phyloP scores from a whole-genome alignment of 2,329 filamentous ascomycete species.

The Colletotrichum truncatum region DNA sequence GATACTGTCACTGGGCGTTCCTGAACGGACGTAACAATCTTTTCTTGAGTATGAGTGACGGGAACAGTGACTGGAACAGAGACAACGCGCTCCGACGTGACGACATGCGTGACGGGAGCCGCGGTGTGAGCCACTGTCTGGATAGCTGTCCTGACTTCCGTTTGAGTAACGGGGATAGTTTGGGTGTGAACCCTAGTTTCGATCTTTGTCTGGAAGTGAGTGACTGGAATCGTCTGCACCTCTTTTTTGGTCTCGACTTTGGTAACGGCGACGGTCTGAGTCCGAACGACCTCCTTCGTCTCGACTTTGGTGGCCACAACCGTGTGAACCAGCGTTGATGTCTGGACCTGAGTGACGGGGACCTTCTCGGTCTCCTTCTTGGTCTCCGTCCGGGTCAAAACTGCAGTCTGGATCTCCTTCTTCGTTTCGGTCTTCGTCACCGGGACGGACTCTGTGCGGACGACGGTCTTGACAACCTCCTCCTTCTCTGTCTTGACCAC shows the following conservation, averaged over 20 bases:
- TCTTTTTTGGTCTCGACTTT: background rate
- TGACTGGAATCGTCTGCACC: conserved; percentile 7
- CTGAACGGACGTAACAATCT: conserved; percentile 1
- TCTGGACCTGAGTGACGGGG: background rate
- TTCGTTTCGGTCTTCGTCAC: conserved; percentile 12
- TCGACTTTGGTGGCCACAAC: background rate
- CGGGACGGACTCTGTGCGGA: background rate
- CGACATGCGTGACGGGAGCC: conserved; percentile 12
- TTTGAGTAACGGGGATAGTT: conserved; percentile 6
- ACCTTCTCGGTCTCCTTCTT: conserved; percentile 2
- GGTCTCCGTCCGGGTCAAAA: background rate
- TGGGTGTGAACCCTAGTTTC: background rate
- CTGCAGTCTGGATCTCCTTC: background rate
- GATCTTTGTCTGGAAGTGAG: background rate
- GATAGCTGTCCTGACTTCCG: background rate
- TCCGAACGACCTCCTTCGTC: conserved; percentile 9
- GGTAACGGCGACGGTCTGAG: background rate
- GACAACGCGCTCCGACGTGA: conserved; percentile 3
- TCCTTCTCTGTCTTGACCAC: conserved; percentile 16
- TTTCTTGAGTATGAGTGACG: conserved; percentile 5
- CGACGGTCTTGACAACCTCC: conserved; percentile 5
- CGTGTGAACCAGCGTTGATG: conserved; percentile 10
- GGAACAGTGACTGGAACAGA: background rate
- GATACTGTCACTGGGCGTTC: background rate
- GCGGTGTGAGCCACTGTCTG: conserved; percentile 9